phyloP scores from a whole-genome alignment of 2,329 filamentous ascomycete species.

The Xylaria arbuscula region DNA sequence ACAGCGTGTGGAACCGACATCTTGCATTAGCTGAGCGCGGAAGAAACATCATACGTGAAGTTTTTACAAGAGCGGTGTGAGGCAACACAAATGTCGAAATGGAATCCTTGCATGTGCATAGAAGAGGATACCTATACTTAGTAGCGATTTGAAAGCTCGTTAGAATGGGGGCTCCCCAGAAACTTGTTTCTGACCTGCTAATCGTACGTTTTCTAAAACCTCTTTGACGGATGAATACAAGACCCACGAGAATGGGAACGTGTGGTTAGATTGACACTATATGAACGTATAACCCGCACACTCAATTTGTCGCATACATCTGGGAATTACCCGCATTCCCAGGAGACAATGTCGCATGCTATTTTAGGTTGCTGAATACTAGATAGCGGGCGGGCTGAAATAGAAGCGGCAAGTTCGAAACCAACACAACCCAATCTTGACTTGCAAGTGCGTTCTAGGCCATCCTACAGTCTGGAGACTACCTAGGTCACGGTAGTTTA shows the following conservation, averaged over 20 bases:
- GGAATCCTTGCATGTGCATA: background rate
- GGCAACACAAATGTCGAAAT: background rate
- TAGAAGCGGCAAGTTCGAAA: too few species aligned
- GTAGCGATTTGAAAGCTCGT: background rate
- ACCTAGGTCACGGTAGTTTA: background rate
- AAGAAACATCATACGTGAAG: background rate
- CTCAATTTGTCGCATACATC: background rate
- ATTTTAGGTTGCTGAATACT: too few species aligned
- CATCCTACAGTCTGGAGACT: background rate
- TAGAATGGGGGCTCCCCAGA: background rate
- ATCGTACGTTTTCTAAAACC: background rate
- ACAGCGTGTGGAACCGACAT: too few species aligned
- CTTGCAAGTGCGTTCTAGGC: background rate
- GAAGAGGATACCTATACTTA: background rate
- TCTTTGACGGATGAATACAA: background rate
- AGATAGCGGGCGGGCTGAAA: too few species aligned
- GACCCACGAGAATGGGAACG: background rate
- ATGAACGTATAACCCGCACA: background rate
- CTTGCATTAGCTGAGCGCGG: background rate
- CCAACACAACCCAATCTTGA: too few species aligned
- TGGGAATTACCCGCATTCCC: too few species aligned
- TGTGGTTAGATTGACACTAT: background rate
- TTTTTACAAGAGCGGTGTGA: constrained; percentile 5
- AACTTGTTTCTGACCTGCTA: background rate
- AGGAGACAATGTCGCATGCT: too few species aligned